These are phyloP conservation scores for Claviceps sorghi DNA, from an alignment of 2,329 filamentous ascomycete species.

Conservation along the genomic window DNA sequence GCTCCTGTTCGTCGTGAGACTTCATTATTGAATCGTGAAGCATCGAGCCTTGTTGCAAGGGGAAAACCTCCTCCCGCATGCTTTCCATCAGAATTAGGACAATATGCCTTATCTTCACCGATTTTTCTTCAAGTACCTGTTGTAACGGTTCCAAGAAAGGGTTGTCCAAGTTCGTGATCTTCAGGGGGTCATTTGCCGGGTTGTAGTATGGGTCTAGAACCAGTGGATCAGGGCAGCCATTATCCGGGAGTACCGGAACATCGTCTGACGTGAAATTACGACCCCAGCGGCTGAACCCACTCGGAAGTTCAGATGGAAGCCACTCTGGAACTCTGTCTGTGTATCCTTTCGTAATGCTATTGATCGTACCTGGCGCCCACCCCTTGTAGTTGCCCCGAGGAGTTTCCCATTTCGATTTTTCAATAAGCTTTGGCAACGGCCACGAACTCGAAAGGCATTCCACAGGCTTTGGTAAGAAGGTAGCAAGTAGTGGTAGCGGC, in stretches of 20 bases:
- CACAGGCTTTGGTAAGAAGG: slow-evolving; percentile 14
- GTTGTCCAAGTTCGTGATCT: slow-evolving; percentile 24
- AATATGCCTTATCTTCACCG: slow-evolving; percentile 25
- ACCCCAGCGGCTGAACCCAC: slow-evolving; percentile 18
- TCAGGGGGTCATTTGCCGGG: slow-evolving; percentile 23
- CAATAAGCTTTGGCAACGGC: slow-evolving; percentile 17
- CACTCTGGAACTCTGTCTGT: slow-evolving; percentile 14
- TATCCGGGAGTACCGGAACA: neutral
- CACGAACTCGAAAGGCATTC: slow-evolving; percentile 15
- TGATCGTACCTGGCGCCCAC: slow-evolving; percentile 17
- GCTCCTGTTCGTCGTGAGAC: slow-evolving; percentile 18
- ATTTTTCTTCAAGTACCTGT: slow-evolving; percentile 13
- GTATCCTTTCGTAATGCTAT: slow-evolving; percentile 13
- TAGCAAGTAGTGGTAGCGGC: slow-evolving; percentile 16
- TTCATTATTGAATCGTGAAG: slow-evolving; percentile 20
- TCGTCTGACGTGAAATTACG: slow-evolving; percentile 10
- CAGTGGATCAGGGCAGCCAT: slow-evolving; percentile 3
- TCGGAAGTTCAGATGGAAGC: slow-evolving; percentile 14
- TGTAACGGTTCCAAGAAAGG: slow-evolving; percentile 16
- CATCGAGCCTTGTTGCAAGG: slow-evolving; percentile 23
- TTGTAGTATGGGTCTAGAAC: slow-evolving; percentile 14
- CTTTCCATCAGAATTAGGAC: slow-evolving; percentile 28
- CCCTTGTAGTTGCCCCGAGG: slow-evolving; percentile 18
- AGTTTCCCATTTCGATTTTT: slow-evolving; percentile 13
- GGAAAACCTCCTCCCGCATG: slow-evolving; percentile 30